Evolutionary conservation across 148 eudicot species (phyloP), one percentile per base, ranked within the genome.

Genomic region (Rhododendron mucronatum): DNA sequence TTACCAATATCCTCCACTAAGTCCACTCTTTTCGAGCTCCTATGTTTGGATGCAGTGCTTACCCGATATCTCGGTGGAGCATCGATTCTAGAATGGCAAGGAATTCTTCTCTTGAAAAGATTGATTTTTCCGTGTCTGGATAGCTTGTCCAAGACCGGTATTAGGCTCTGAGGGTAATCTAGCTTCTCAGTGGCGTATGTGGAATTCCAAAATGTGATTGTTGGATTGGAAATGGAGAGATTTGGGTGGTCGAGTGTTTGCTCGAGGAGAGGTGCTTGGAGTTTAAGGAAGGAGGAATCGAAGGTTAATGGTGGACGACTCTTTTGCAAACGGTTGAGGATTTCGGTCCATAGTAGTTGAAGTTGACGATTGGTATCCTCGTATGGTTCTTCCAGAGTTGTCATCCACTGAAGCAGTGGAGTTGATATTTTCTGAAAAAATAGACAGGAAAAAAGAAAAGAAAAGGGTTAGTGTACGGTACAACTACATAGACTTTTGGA

Each of bases 121-220:
- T 89, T 89, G 76, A 95, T 88, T 89, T 89, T 91, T 48, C 94
- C 90, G 33, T 65, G 79, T 85, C 93, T 90, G 6, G 91, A 87
- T 26, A 95, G 92, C 90, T 95, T 95, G 92, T 95, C 96, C 37
- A 95, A 80, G 82, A 91, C 86, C 23, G 90, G 89, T 51, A 90
- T 80, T 51, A 96, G 82, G 88, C 82, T 85, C 30, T 87, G 92
- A 80, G 98, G 97, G 88, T 89, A 89, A 14, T 91, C 92, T 89
- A 96, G 50, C 74, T 90, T 87, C 78, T 92, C 91, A 41, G 78
- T 63, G 5, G 95, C 94, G 28, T 90, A 96, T 13, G 97, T 89
- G 33, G 93, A 95, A 88, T 96, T 96, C 99, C 98, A 95, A 81
- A 95, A 95, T 77, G 87, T 82, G 50, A 95, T 85, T 26, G 94